Percentiles rank a stretch among this genome's conserved stretches.
These are phyloP conservation scores for Penicillium vulpinum DNA, from an alignment of 2,329 filamentous ascomycete species.

Conservation along the genomic window DNA sequence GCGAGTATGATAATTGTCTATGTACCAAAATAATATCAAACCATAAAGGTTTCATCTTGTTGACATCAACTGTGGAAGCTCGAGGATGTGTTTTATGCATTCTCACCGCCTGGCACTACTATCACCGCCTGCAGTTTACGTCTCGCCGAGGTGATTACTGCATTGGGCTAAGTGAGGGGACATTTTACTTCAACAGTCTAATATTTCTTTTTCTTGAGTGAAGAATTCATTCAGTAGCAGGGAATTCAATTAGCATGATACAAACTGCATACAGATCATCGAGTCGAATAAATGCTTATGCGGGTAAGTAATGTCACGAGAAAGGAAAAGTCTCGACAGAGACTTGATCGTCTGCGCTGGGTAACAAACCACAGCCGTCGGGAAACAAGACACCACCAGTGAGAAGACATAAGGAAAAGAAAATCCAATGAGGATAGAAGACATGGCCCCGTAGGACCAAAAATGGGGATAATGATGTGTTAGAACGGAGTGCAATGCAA, in stretches of 20 bases:
- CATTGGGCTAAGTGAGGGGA: conserved; percentile 11
- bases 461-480: conserved; percentile 21
- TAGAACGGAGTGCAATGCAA: conserved; percentile 15
- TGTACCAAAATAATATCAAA: neutral
- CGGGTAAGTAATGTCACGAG: conserved; percentile 14
- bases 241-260: conserved; percentile 13
- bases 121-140: conserved; percentile 11
- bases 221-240: neutral
- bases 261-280: conserved; percentile 14
- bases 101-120: conserved; percentile 8
- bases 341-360: conserved; percentile 8
- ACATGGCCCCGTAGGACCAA: conserved; percentile 22
- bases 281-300: conserved; percentile 10
- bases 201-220: neutral
- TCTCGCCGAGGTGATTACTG: conserved; percentile 12
- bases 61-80: neutral
- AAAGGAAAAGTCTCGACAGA: conserved; percentile 9
- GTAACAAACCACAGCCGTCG: conserved; percentile 23
- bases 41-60: neutral
- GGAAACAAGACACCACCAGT: conserved; percentile 20
- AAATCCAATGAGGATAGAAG: conserved; percentile 18
- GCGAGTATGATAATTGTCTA: neutral
- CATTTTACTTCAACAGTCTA: neutral
- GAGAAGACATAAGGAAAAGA: conserved; percentile 15
- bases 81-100: neutral